Base-by-base conservation (phyloP, 129 eudicot species). In the Arctium minus region DNA sequence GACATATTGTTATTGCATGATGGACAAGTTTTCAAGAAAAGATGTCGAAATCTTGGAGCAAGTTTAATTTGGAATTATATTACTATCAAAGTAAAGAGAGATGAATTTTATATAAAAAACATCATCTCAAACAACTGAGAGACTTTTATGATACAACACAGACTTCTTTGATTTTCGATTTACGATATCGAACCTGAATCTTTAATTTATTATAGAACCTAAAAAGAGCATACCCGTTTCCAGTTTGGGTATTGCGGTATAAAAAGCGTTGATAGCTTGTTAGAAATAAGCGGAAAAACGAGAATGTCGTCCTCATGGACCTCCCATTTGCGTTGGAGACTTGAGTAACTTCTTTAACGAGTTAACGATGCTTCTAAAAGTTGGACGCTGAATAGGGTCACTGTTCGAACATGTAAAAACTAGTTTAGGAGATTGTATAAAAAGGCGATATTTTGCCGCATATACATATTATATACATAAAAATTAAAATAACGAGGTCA, bases 311-410 rank as follows among this genome's bases (percentile, higher is more conserved):
- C 75, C 32, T 87, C 85, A 92, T 35, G 91, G 48, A 46, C 86
- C 91, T 83, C 92, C 96, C 97, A 88, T 91, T 86, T 89, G 94
- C 15, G 90, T 33, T 3, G 98, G 98, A 48, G 98, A 92, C 84
- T 91, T 94, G 37, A 94, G 91, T 37, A 94, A 18, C 86, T 92
- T 94, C 90, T 94, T 94, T 60, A 94, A 33, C 1, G 97, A 89
- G 60, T 87, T 92, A 13, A 94, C 93, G 29, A 94, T 92, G 79
- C 87, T 88, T 72, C 60, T 81, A 76, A 94, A 92, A 31, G 97
- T 72, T 27, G 97, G 98, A 0, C 98, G 89, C 30, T 94, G 87
- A 22, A 83, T 81, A 53, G 97, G 98, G 8, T 92, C 98, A 79
- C 98, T 92, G 97, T 69, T 80, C n/a, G 50, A 31, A 78, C 70